phyloP scores from a whole-genome alignment of 495 filamentous ascomycete species.

The Thermochaetoides thermophila region DNA sequence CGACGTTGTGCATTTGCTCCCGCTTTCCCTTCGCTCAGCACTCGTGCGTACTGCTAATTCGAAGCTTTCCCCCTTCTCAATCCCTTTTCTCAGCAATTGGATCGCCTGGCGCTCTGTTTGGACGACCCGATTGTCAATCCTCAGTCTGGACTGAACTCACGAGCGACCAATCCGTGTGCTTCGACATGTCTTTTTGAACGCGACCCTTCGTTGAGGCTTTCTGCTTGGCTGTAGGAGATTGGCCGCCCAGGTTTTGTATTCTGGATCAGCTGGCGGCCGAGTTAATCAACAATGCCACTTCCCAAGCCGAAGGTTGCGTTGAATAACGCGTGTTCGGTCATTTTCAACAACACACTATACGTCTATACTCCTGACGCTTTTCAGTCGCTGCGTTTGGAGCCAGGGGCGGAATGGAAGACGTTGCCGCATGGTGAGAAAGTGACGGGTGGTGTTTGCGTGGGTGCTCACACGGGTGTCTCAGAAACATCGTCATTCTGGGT shows the following conservation, averaged over 20 bases:
- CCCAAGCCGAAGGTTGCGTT: slow-evolving; percentile 51
- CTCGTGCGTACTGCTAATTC: neutral
- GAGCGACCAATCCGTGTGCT: no score
- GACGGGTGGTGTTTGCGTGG: slow-evolving; percentile 63
- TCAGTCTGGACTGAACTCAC: no score
- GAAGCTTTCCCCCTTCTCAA: neutral
- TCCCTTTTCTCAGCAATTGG: neutral
- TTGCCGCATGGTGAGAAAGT: slow-evolving; percentile 52
- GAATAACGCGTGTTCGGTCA: slow-evolving; percentile 64
- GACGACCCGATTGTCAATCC: neutral
- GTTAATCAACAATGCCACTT: slow-evolving; percentile 29
- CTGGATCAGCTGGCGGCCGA: slow-evolving; percentile 3
- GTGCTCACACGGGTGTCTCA: slow-evolving; percentile 40
- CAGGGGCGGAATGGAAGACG: slow-evolving; percentile 56
- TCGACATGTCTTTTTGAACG: slow-evolving; percentile 17
- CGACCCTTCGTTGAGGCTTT: slow-evolving; percentile 4
- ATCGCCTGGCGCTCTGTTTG: neutral
- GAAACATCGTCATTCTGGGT: slow-evolving; percentile 56
- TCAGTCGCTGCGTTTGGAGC: slow-evolving; percentile 50
- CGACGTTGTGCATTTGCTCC: slow-evolving; percentile 1
- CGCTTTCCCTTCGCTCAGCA: neutral
- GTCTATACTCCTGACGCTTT: slow-evolving; percentile 65
- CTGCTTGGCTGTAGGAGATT: slow-evolving; percentile 8
- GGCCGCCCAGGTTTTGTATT: neutral
- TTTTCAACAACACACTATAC: slow-evolving; percentile 76